Percentiles rank a stretch among this genome's conserved stretches.
Evolutionary conservation across 495 filamentous ascomycete species (phyloP).

Genomic region (Penicillium maclennaniae): DNA sequence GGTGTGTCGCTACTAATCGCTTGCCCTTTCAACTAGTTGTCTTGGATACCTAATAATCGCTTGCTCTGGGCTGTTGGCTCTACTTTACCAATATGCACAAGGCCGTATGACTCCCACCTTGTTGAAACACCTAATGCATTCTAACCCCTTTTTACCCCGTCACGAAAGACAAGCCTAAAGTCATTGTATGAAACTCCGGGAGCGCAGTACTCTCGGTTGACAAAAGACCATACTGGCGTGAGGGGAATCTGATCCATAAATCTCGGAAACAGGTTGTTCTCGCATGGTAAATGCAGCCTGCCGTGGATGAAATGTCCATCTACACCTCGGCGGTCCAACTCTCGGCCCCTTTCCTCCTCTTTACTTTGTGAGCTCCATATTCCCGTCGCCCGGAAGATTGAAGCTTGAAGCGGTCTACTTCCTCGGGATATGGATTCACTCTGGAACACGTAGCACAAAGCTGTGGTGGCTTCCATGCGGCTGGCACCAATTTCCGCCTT

Average conservation of each 20-base stretch:
- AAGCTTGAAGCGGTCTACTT: not conserved
- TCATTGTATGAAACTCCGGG: conserved; percentile 2
- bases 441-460: conserved; percentile 13
- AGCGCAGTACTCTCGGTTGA: conserved; percentile 4
- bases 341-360: not conserved
- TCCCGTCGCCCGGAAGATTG: not conserved
- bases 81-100: conserved; percentile 10
- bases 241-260: not conserved
- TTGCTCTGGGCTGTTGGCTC: not conserved
- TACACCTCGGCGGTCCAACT: not conserved
- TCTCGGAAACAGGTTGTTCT: conserved; percentile 17
- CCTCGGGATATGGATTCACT: not conserved
- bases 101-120: conserved; percentile 9
- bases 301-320: conserved; percentile 22
- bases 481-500: conserved; percentile 19
- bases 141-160: conserved; percentile 1
- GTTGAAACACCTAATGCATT: not conserved
- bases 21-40: no score
- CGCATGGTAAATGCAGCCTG: conserved; percentile 21
- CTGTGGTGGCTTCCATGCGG: conserved; percentile 26
- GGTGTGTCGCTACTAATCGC: not conserved
- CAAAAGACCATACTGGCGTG: conserved; percentile 2
- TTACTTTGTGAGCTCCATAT: not conserved
- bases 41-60: no score
- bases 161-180: conserved; percentile 6